Conservation (phyloP, 371 early-diverging fungal species). For the Sporodiniella umbellata region DNA sequence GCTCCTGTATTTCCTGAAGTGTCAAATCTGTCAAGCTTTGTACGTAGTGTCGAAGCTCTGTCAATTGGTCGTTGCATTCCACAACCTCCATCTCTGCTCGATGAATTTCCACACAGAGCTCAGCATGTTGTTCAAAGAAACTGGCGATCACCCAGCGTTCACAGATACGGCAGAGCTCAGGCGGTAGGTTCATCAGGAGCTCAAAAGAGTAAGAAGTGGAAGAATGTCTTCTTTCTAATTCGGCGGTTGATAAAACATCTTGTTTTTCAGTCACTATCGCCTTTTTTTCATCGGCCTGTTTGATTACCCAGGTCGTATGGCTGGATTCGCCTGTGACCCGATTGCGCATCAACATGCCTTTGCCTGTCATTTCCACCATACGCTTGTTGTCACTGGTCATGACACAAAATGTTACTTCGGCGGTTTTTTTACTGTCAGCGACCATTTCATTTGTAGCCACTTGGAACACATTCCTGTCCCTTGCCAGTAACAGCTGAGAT, state of each 20-base stretch:
- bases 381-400: constrained; percentile 40
- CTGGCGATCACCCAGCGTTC: constrained; percentile 74
- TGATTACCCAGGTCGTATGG: constrained; percentile 84
- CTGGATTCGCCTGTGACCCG: constrained; percentile 65
- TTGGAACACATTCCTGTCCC: constrained; percentile 60
- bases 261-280: constrained; percentile 18
- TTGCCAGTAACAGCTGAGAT: constrained; percentile 36
- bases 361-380: constrained; percentile 85
- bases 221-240: background rate
- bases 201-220: constrained; percentile 40
- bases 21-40: constrained; percentile 51
- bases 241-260: constrained; percentile 13
- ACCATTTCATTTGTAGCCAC: constrained; percentile 67
- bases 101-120: constrained; percentile 73
- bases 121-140: constrained; percentile 78
- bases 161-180: constrained; percentile 76
- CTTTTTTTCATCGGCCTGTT: constrained; percentile 40
- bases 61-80: constrained; percentile 58
- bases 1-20: constrained; percentile 5
- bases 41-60: constrained; percentile 30
- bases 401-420: constrained; percentile 74
- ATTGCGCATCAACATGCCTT: constrained; percentile 88
- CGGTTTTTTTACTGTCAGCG: constrained; percentile 66
- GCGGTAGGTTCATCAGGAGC: constrained; percentile 42
- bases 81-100: constrained; percentile 75